Base-by-base conservation (phyloP, 2,329 filamentous ascomycete genomes). In the Rachicladosporium sp. region DNA sequence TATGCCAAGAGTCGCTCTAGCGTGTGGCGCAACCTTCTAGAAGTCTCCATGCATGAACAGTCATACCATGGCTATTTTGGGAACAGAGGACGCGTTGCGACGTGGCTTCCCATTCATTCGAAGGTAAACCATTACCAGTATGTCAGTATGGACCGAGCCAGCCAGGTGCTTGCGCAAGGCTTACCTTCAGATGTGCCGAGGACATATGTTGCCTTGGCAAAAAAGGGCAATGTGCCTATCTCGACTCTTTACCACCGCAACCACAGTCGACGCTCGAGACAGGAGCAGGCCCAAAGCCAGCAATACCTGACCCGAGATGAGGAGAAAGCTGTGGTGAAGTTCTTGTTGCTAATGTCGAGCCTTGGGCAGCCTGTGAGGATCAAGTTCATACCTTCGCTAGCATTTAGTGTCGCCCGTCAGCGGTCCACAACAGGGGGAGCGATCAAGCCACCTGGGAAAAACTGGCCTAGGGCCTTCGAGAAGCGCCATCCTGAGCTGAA, bases 401-500 rank as follows among this genome's bases (percentile, higher is more conserved):
- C 42, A 10, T 44, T 40, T 27, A 43, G 33, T 27, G 36, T 42
- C 27, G 35, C 33, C 35, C 36, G 44, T 34, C 31, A 37, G 30
- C 31, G 37, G 31, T 23, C 35, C 13, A 36, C 33, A 36, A 32
- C 31, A 29, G 34, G 34, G 11, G 32, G 30, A 35, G 12, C 33
- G 27, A 15, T 19, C 29, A 44, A 46, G 38, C 37, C 33, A 12
- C 47, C 46, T 7, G 41, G 43, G 31, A 50, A 47, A 35, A 44
- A 49, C 30, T 48, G 42, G 48, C 36, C 48, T 6, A 36, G 47
- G 43, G 36, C 21, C 27, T 48, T 53, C 38, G 37, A 50, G 11
- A 50, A 48, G 32, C 50, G 51, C 23, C 40, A 55, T 46, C 46
- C 45, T 38, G 44, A 53, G 15, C 42, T 56, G 6, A 50, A 48